Evolutionary conservation across 208 protist species (phyloP), one percentile per base, ranked within the genome.

Genomic region (Trypanosoma vivax): DNA sequence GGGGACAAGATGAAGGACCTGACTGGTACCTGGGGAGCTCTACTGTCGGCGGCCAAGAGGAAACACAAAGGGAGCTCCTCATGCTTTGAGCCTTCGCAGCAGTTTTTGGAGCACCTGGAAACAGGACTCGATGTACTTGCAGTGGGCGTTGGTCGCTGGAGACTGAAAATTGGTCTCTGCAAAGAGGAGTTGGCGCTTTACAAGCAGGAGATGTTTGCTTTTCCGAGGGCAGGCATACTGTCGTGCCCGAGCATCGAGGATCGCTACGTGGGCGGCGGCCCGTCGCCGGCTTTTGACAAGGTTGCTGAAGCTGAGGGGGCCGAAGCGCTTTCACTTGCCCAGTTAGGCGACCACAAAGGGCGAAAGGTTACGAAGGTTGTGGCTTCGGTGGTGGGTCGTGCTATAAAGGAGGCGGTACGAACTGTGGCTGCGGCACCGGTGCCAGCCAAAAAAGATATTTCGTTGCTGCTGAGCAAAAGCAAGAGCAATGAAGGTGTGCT

Each of bases 141-240:
- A 35, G 50, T 42, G 11, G 50, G 28, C 1, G 61, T 87, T 10
- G 67, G 73, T 29, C 41, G 56, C 0, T 63, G 60, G 16, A 67
- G 81, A 0, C 55, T 90, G 29, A 52, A 51, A 3, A 58, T 94
- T 18, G 60, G 73, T 7, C 66, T 94, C 3, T 86, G 83, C 39
- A 91, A 90, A 55, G 82, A 90, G 45, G 83, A 94, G 34, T 29
- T 94, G 10, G 76, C 73, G 3, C 51, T 90, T 3, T 94, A 81
- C 63, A 87, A 85, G 51, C 62, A 47, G 2, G 74, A 90, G 30
- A 68, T 84, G 37, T 72, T 67, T 42, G n/a, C 65, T 24, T 88
- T 80, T 53, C 65, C 52, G 10, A 60, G 69, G 13, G 61, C 60
- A 23, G 77, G 78, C 21, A 56, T 89, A 0, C 55, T 86, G 2